Evolutionary conservation across 352 stramenopile species (phyloP).

Genomic region (Globisporangium rhizosaccharum): DNA sequence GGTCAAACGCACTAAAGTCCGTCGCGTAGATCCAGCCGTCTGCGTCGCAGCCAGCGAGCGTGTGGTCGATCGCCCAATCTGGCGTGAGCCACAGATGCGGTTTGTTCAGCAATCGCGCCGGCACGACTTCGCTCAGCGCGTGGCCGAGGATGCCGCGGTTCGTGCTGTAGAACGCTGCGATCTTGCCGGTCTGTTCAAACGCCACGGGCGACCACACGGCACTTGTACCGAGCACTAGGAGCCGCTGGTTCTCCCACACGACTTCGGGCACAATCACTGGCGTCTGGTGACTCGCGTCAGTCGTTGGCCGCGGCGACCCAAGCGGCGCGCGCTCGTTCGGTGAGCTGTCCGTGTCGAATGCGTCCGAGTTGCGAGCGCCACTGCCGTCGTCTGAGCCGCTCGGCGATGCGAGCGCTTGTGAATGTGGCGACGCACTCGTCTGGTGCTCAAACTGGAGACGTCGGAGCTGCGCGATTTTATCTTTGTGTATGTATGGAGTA

Average conservation of each 20-base stretch:
- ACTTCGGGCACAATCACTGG: conserved; percentile 39
- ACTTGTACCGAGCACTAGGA: conserved; percentile 9
- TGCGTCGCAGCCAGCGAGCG: conserved; percentile 42
- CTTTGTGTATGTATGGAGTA: conserved; percentile 9
- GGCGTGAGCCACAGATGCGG: conserved; percentile 60
- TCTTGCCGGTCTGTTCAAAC: conserved; percentile 34
- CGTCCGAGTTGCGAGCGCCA: conserved; percentile 17
- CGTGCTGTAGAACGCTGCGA: conserved; percentile 53
- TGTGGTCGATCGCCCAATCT: conserved; percentile 55
- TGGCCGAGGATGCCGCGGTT: conserved; percentile 58
- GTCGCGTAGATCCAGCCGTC: conserved; percentile 73
- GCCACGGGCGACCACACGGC: conserved; percentile 26
- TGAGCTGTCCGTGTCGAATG: conserved; percentile 10
- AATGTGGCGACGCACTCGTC: neutral
- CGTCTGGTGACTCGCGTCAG: conserved; percentile 12
- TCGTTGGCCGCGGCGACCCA: neutral
- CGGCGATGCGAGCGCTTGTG: conserved; percentile 10
- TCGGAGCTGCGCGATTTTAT: conserved; percentile 52
- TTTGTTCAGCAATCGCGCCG: conserved; percentile 59
- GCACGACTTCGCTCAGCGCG: conserved; percentile 56
- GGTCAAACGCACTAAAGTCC: conserved; percentile 30
- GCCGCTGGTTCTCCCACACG: conserved; percentile 44
- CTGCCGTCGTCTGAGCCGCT: conserved; percentile 18
- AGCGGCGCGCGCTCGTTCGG: conserved; percentile 3
- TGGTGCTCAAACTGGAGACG: conserved; percentile 34